Conservation (phyloP, 805 yeast species). For the Myxozyma vanderwaltii region DNA sequence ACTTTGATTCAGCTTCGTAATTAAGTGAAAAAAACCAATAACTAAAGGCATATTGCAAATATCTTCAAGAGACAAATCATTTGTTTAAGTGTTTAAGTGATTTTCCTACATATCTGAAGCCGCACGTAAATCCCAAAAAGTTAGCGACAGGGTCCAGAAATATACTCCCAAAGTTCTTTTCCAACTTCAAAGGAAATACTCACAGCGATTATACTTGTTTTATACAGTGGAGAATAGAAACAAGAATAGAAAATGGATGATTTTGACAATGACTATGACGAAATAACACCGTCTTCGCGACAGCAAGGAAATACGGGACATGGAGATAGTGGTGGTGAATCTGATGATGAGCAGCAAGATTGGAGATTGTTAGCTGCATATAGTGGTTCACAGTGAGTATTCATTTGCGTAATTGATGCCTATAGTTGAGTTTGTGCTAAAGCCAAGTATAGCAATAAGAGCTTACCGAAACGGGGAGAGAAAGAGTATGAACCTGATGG, state of each 20-base stretch:
- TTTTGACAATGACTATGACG: constrained; percentile 21
- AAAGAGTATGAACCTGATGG: constrained; percentile 88
- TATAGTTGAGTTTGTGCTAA: too few species aligned
- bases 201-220: too few species aligned
- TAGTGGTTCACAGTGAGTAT: constrained; percentile 3
- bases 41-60: too few species aligned
- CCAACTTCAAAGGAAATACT: too few species aligned
- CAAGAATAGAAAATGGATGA: constrained; percentile 13
- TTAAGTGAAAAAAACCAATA: too few species aligned
- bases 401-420: too few species aligned
- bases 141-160: not conserved
- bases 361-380: constrained; percentile 42
- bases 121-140: not conserved
- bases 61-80: too few species aligned
- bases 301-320: not conserved
- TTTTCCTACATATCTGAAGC: not conserved
- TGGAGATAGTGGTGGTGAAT: constrained; percentile 10
- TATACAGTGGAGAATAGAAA: too few species aligned
- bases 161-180: too few species aligned
- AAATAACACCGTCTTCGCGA: not conserved
- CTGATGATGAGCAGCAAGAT: constrained; percentile 45
- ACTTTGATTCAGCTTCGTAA: too few species aligned
- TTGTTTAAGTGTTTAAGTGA: not conserved
- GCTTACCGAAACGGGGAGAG: constrained; percentile 72
- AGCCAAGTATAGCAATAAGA: constrained; percentile 21